Base-by-base conservation (phyloP, 805 yeast species). In the Huiozyma sinensis region DNA sequence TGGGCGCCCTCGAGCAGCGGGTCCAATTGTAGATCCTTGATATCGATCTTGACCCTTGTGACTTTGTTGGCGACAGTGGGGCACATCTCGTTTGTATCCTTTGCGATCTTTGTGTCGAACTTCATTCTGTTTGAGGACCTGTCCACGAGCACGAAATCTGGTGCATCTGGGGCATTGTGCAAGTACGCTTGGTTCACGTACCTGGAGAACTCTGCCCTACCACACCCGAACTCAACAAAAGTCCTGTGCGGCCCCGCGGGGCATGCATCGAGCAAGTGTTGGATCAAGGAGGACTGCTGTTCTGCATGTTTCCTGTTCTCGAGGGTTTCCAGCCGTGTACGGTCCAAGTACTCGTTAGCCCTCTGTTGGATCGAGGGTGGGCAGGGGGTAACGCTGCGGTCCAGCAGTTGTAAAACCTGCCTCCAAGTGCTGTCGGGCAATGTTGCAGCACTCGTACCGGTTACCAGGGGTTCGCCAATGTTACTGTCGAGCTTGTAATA, bases 221-320 rank as follows among this genome's bases (percentile, higher is more conserved):
- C 97, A 60, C 95, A 84, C 0, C 97, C 97, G 67, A 86, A 87
- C 61, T 88, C 97, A 7, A 43, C 29, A 1, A 43, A 5, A 28
- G 27, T 27, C 1, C 17, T 7, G 10, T 12, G 10, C n/a, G 6
- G 13, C 12, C 8, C 28, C 6, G 28, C 7, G 8, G 6, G 55
- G 0, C 57, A 57, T 11, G 60, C 49, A 5, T 62, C 57, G 27
- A 71, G 67, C 53, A 88, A 60, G 48, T 83, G 83, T 1, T 84
- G 87, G 11, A 84, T 81, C 46, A 88, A 59, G 1, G 94, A 82
- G 0, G 88, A 72, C 59, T 88, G 97, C 58, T 88, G 97, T 3
- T 72, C 57, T 1, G 90, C 82, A 64, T 88, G 96, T 55, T 87
- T 87, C 48, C 71, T 74, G 58, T 79, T 77, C 24, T 66, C 67